Percentiles rank a stretch among this genome's conserved stretches.
Conservation (phyloP, 225 moss, liverwort and hornwort species). For the Marchantia paleacea region DNA sequence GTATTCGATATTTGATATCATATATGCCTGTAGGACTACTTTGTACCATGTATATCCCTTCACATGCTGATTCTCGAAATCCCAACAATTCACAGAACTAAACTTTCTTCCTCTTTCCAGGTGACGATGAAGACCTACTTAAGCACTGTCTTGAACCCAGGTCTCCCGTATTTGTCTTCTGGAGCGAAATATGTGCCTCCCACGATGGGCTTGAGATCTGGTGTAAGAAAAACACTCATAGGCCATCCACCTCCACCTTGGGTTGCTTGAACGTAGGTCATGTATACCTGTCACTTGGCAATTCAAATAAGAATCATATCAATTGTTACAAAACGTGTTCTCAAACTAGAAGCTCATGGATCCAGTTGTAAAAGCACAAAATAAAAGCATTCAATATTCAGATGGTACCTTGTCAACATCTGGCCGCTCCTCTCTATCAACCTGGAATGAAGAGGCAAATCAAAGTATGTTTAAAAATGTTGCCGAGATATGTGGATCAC, state of each 20-base stretch:
- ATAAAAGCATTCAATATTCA: not conserved
- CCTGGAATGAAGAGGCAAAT: conserved; percentile 41
- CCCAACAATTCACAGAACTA: not conserved
- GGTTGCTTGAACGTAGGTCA: conserved; percentile 99
- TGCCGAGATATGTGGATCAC: not conserved
- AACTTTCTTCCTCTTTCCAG: not conserved
- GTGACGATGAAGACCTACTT: conserved; percentile 48
- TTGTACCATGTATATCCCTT: not conserved
- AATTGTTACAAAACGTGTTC: not conserved
- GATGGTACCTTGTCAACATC: conserved; percentile 85
- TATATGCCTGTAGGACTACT: too few species aligned
- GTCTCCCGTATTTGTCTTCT: conserved; percentile 90
- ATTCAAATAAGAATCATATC: not conserved
- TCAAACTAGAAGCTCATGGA: too few species aligned
- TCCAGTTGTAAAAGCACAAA: not conserved
- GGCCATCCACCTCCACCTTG: conserved; percentile 99
- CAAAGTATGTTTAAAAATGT: too few species aligned
- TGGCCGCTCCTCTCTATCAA: conserved; percentile 98
- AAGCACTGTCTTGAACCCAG: conserved; percentile 91
- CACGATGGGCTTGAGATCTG: conserved; percentile 95
- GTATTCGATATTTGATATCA: too few species aligned
- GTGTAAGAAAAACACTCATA: conserved; percentile 98
- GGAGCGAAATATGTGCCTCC: conserved; percentile 99
- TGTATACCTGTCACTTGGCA: conserved; percentile 65
- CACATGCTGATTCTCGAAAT: not conserved